Percentiles rank a stretch among this genome's conserved stretches.
Conservation (phyloP, 106 monocot species). For the Agapanthus africanus region DNA sequence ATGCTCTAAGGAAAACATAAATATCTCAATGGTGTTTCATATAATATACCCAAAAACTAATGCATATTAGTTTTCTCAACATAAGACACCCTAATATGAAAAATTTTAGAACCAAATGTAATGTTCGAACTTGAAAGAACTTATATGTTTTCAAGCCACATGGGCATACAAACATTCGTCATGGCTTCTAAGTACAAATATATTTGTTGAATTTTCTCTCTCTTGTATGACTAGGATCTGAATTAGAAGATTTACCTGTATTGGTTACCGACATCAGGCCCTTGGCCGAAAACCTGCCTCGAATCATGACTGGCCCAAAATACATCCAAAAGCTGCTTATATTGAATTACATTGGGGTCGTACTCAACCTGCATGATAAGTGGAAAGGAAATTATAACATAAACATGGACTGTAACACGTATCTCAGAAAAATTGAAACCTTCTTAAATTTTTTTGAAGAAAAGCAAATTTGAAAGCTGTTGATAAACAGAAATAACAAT, state of each 20-base stretch:
- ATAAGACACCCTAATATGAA: background rate
- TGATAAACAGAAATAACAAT: no score
- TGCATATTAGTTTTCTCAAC: background rate
- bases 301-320: conserved; percentile 96
- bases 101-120: background rate
- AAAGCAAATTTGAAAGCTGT: background rate
- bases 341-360: conserved; percentile 68
- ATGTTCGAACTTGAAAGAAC: no score
- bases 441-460: no score
- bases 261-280: conserved; percentile 90
- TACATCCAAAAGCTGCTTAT: conserved; percentile 79
- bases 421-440: background rate
- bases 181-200: background rate
- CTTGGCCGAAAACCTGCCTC: conserved; percentile 87
- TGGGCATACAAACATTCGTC: background rate
- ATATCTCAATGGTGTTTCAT: no score
- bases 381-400: background rate
- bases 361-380: conserved; percentile 60
- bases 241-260: conserved; percentile 56
- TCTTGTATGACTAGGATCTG: no score
- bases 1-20: no score
- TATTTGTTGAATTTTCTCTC: no score
- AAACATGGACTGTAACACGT: background rate
- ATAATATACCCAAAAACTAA: no score
- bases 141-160: no score